Base-by-base conservation (phyloP, 169 alveolate genomes). In the Eimeria nieschulzi region DNA sequence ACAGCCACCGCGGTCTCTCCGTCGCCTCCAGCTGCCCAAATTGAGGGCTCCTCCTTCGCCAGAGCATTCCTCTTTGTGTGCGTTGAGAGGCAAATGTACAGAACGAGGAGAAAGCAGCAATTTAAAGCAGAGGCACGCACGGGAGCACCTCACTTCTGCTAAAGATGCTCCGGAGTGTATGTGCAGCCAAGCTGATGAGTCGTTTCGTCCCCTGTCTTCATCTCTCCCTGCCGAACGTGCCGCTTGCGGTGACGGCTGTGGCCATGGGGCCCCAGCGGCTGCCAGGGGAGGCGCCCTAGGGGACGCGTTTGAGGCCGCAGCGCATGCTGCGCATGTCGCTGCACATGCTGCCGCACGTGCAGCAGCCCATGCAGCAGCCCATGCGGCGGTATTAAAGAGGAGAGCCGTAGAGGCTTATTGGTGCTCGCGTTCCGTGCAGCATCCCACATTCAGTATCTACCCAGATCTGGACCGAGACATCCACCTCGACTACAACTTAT, bases 401-500 rank as follows among this genome's bases (percentile, higher is more conserved):
- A n/a, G 33, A 33, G 92, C 79, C 61, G 92, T 68, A 12, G 92
- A 79, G 25, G 66, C 87, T 0, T 9, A 39, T 15, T 68, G 64
- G 53, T 51, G n/a, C 23, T 72, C 21, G 23, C 21, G 68, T 26
- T 7, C 71, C 70, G 19, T 21, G 13, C 33, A 19, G 26, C 17
- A 26, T 3, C 53, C 66, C 21, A n/a, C 39, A 46, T 87, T 51
- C 23, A 87, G 87, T 64, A 87, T 72, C 53, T 87, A 87, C 61
- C 92, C 92, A 13, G 92, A 87, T 64, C 54, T 87, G 9, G 70
- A 72, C 39, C 46, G 92, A 26, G 73, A 87, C 79, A 87, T 87
- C 61, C 92, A 87, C 46, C 66, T 54, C 2, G 92, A 87, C 59
- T 87, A 73, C 56, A 39, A 87, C 56, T n/a, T 87, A 54, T 73